These are phyloP conservation scores for Malania oleifera DNA, from an alignment of 164 flowering plant species.

Conservation along the genomic window DNA sequence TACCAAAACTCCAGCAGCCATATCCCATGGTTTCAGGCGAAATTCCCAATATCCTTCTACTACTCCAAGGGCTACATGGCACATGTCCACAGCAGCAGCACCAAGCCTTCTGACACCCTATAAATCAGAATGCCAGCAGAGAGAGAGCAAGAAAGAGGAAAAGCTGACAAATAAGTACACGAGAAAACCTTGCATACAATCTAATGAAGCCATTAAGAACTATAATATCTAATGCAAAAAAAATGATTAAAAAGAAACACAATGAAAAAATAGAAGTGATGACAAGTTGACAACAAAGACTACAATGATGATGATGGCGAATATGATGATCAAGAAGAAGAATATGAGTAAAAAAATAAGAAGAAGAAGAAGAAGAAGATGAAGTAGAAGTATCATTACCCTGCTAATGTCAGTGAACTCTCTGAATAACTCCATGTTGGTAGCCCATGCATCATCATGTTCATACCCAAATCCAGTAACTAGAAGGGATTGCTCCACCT, in stretches of 20 bases:
- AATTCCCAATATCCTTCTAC: conserved; percentile 97
- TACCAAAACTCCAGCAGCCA: conserved; percentile 99
- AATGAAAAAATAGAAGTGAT: too few species aligned
- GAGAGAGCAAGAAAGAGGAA: not conserved
- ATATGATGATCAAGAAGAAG: not conserved
- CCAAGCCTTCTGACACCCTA: conserved; percentile 98
- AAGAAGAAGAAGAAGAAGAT: not conserved
- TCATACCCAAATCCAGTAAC: conserved; percentile 97
- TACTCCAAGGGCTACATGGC: conserved; percentile 94
- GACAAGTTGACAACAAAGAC: too few species aligned
- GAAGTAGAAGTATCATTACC: conserved; percentile 29
- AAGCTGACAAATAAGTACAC: too few species aligned
- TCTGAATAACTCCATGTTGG: conserved; percentile 82
- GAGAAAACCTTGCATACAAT: too few species aligned
- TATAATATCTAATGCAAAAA: too few species aligned
- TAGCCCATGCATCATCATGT: conserved; percentile 94
- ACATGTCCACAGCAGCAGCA: conserved; percentile 97
- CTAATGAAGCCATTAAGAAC: too few species aligned
- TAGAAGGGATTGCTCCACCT: conserved; percentile 92
- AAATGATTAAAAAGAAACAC: too few species aligned
- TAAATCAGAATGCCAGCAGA: conserved; percentile 1
- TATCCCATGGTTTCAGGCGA: conserved; percentile 98
- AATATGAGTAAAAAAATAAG: not conserved
- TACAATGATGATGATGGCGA: too few species aligned
- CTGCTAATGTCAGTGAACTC: conserved; percentile 90